Evolutionary conservation across 2,329 filamentous ascomycete genomes (phyloP).

Genomic region (Fusarium coffeatum): DNA sequence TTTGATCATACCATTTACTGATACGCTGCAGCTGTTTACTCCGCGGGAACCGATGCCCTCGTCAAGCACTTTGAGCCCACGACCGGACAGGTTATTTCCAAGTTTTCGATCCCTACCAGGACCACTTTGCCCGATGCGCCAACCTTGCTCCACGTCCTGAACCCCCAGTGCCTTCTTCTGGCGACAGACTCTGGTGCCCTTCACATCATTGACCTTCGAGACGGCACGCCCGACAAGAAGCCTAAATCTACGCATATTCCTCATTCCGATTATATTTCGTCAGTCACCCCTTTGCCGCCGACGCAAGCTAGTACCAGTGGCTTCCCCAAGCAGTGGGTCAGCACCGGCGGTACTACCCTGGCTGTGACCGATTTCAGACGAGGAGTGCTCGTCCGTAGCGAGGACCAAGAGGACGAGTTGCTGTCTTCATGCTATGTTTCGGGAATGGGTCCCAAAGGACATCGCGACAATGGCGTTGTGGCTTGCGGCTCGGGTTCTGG

Average conservation of each 20-base stretch:
- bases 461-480: slow-evolving; percentile 76
- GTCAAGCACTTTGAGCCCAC: slow-evolving; percentile 68
- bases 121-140: slow-evolving; percentile 74
- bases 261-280: slow-evolving; percentile 93
- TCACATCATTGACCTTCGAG: slow-evolving; percentile 87
- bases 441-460: slow-evolving; percentile 75
- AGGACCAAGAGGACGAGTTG: slow-evolving; percentile 94
- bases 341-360: slow-evolving; percentile 89
- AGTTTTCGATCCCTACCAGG: slow-evolving; percentile 78
- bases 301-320: slow-evolving; percentile 85
- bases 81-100: slow-evolving; percentile 79
- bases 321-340: slow-evolving; percentile 94
- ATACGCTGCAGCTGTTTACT: slow-evolving; percentile 66
- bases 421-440: slow-evolving; percentile 83
- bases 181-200: slow-evolving; percentile 91
- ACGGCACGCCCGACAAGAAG: slow-evolving; percentile 66
- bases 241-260: slow-evolving; percentile 85
- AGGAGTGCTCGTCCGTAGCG: slow-evolving; percentile 87
- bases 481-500: slow-evolving; percentile 82
- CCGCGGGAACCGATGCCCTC: slow-evolving; percentile 70
- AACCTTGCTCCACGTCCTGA: slow-evolving; percentile 83
- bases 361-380: slow-evolving; percentile 89
- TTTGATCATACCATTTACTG: slow-evolving; percentile 1
- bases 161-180: slow-evolving; percentile 87
- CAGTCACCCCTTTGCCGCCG: slow-evolving; percentile 83